These are phyloP conservation scores for Neurospora sp. DNA, from an alignment of 495 filamentous ascomycete species.

Conservation along the genomic window DNA sequence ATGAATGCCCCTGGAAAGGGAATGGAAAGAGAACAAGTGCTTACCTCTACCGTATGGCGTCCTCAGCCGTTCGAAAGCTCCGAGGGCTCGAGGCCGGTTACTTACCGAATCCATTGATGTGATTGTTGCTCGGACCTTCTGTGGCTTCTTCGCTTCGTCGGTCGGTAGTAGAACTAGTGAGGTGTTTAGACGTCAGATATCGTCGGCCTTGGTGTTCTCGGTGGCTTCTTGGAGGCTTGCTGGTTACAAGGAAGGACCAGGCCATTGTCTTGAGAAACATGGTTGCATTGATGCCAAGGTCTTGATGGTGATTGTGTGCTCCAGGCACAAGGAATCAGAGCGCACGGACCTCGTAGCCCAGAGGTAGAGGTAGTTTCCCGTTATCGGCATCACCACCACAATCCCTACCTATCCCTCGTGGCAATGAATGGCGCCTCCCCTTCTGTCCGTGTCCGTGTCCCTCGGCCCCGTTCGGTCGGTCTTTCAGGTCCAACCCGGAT, in stretches of 20 bases:
- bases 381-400: background rate
- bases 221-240: background rate
- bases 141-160: background rate
- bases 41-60: background rate
- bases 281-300: background rate
- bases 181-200: background rate
- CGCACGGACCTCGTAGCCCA: background rate
- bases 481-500: background rate
- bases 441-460: background rate
- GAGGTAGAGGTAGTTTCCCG: background rate
- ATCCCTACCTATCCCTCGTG: background rate
- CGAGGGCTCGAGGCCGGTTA: background rate
- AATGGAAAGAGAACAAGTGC: background rate
- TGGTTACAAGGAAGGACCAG: background rate
- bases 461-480: background rate
- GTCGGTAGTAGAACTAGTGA: background rate
- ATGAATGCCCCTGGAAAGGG: background rate
- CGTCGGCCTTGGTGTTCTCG: background rate
- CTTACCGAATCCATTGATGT: background rate
- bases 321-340: background rate
- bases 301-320: background rate
- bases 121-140: background rate
- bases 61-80: background rate
- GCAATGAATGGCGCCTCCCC: background rate
- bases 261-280: too few species aligned